Base-by-base conservation (phyloP, 164 flowering plant species). In the Saururus chinensis region DNA sequence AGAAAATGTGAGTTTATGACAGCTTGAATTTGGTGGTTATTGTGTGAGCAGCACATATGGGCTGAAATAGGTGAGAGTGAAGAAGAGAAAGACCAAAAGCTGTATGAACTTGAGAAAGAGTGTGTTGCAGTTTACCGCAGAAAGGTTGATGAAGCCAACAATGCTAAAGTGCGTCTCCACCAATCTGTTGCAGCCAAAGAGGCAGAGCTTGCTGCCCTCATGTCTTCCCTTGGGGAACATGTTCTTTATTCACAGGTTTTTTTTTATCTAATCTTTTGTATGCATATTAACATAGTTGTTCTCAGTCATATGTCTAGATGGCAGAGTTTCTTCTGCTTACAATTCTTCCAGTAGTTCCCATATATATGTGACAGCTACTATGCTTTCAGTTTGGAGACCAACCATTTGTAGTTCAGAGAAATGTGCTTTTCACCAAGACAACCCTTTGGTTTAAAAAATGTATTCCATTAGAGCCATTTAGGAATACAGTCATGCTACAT, bases 131-230 rank as follows among this genome's bases (percentile, higher is more conserved):
- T 92, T 22, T 92, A 92, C 63, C 61, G 84, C 57, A 85, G 91
- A 69, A 92, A 89, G 76, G 92, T 92, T 51, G 92, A 87, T 25
- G 95, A 87, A 68, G 96, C 96, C 63, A 79, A 82, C 60, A 83
- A 82, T 68, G 68, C 84, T 22, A 92, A 85, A 76, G 87, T 86
- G 42, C 79, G 88, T 3, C 82, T 89, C 42, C 96, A 85, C 77
- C 96, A 92, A 60, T 69, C 87, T 64, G 84, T 92, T 67, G 91
- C 84, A 19, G 77, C 86, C 59, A 85, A 76, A 68, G 96, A 92
- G 74, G 96, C 98, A 30, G 98, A 92, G 71, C 78, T 92, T 71
- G 86, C 95, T 1, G 76, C 88, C 2, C 85, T 92, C 22, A 75
- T 85, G 85, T 92, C 95, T 66, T 65, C 89, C 56, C 86, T 92